Percentiles rank a stretch among this genome's conserved stretches.
phyloP scores from a whole-genome alignment of 1,284 basidiomycete genomes.

The Fomitopsis betulina region DNA sequence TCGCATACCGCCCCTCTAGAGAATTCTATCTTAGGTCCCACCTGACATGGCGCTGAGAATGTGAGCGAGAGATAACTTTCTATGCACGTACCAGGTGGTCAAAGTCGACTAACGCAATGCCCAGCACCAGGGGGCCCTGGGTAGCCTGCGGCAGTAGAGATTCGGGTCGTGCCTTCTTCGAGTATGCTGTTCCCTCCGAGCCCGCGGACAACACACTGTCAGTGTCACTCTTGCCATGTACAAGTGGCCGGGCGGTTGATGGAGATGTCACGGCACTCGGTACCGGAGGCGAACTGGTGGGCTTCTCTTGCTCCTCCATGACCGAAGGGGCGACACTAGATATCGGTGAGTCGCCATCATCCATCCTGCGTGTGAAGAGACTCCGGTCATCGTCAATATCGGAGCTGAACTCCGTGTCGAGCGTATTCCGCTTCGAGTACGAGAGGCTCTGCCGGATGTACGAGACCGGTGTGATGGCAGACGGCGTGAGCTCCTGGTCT shows the following conservation, averaged over 20 bases:
- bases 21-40: conserved; percentile 90
- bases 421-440: conserved; percentile 23
- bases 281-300: conserved; percentile 13
- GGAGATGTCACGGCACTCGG: conserved; percentile 13
- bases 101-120: conserved; percentile 86
- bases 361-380: conserved; percentile 37
- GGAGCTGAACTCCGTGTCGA: conserved; percentile 50
- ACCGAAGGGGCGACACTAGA: conserved; percentile 47
- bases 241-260: conserved; percentile 16
- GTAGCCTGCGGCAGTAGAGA: conserved; percentile 60
- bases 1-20: conserved; percentile 65
- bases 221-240: conserved; percentile 36
- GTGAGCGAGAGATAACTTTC: conserved; percentile 8
- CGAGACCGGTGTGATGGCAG: conserved; percentile 19
- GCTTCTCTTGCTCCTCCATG: conserved; percentile 36
- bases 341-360: conserved; percentile 40
- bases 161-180: conserved; percentile 73
- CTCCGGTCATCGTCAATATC: conserved; percentile 40
- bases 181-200: conserved; percentile 53
- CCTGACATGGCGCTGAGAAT: conserved; percentile 38
- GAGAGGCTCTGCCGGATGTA: conserved; percentile 24
- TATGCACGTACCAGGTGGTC: conserved; percentile 70
- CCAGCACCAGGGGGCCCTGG: conserved; percentile 64
- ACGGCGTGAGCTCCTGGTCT: conserved; percentile 11
- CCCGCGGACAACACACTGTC: conserved; percentile 60